These are phyloP conservation scores for Venturia nashicola DNA, from an alignment of 2,329 filamentous ascomycete genomes.

Conservation along the genomic window DNA sequence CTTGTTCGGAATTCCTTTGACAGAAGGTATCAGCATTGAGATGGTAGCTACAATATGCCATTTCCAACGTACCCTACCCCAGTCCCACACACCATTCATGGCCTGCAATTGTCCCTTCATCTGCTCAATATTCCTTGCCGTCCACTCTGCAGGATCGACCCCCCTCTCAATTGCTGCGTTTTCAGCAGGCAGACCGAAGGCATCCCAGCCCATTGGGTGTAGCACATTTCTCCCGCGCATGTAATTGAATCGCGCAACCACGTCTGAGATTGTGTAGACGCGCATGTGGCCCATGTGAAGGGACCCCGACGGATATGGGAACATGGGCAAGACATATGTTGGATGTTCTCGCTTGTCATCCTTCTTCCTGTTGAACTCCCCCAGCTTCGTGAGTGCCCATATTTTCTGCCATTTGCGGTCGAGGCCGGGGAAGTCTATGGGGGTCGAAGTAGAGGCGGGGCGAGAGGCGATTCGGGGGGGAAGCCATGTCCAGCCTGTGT, in stretches of 20 bases:
- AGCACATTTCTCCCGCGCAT: slow-evolving; percentile 66
- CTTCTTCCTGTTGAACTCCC: slow-evolving; percentile 9
- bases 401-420: slow-evolving; percentile 43
- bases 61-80: slow-evolving; percentile 53
- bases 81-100: slow-evolving; percentile 78
- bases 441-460: not conserved
- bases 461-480: not conserved
- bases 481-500: not conserved
- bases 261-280: slow-evolving; percentile 84
- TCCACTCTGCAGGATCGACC: slow-evolving; percentile 68
- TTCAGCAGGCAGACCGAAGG: slow-evolving; percentile 80
- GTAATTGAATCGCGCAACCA: slow-evolving; percentile 52
- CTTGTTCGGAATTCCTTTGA: slow-evolving; percentile 70
- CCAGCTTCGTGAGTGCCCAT: slow-evolving; percentile 25
- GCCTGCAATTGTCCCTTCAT: slow-evolving; percentile 72
- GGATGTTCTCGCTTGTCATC: slow-evolving; percentile 9
- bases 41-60: slow-evolving; percentile 5
- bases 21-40: slow-evolving; percentile 5
- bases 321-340: slow-evolving; percentile 76
- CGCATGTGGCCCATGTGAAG: slow-evolving; percentile 79
- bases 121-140: slow-evolving; percentile 61
- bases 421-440: slow-evolving; percentile 32
- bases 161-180: slow-evolving; percentile 81
- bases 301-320: slow-evolving; percentile 79
- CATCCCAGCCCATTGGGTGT: slow-evolving; percentile 92